Base-by-base conservation (phyloP, 1,139 yeast genomes). In the Schwanniomyces etchellsii region DNA sequence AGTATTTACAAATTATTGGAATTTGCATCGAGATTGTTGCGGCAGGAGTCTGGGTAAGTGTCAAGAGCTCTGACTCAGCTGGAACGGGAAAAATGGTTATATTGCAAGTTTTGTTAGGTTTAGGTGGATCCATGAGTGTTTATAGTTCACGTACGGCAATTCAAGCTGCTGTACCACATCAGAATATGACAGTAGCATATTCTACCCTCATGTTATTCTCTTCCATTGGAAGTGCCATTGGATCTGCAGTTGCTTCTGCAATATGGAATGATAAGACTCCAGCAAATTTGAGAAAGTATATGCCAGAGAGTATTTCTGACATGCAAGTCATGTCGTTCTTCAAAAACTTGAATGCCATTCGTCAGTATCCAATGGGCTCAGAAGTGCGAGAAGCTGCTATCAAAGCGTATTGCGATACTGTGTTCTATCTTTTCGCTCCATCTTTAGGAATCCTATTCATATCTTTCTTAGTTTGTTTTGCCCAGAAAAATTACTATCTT, bases 241-340 rank as follows among this genome's bases (percentile, higher is more conserved):
- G 74, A 7, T 45, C 54, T 28, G 60, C 73, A 5, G 50, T 67
- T 26, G 61, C 70, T 16, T 71, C 70, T 35, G 70, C 70, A n/a
- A 54, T 69, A 27, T 68, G 74, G 74, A 52, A 64, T 16, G 51
- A 60, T 25, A 45, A 56, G 24, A 41, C 67, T 26, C 70, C 70
- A 11, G 35, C 30, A 20, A 45, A 41, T 16, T 42, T 56, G 32
- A 36, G 40, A 33, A 28, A 42, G 13, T 41, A 45, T 32, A 30
- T 55, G 29, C 57, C 58, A 11, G 35, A 35, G 10, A 28, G 36
- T n/a, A 42, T 39, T 25, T 18, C 32, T 12, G 35, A 32, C 14
- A 20, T 20, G 12, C 33, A 32, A 24, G 28, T 27, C 5, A 20
- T 20, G 9, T 51, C 49, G 5, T 43, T 55, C 30, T 39, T 44